Percentiles rank a stretch among this genome's conserved stretches.
Evolutionary conservation across 495 filamentous ascomycete genomes (phyloP).

Genomic region (Friedmanniomyces endolithicus): DNA sequence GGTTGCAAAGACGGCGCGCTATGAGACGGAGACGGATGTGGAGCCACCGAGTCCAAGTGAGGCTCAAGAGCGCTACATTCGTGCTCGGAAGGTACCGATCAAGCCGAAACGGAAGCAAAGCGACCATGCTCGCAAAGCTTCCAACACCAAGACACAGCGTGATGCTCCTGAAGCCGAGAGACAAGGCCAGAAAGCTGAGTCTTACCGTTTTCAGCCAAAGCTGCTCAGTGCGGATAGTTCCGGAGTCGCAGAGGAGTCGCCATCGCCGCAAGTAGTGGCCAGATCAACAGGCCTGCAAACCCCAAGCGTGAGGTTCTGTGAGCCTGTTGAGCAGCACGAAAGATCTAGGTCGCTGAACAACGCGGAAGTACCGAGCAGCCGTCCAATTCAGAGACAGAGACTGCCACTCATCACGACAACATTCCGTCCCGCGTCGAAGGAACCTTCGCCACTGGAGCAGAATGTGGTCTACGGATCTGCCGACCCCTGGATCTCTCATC

Average conservation of each 20-base stretch:
- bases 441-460: background rate
- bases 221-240: background rate
- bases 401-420: background rate
- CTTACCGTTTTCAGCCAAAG: background rate
- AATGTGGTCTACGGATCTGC: background rate
- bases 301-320: background rate
- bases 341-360: background rate
- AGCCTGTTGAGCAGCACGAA: background rate
- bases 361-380: background rate
- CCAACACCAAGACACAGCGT: too few relatives aligned
- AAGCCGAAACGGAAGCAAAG: background rate
- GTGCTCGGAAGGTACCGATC: background rate
- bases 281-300: background rate
- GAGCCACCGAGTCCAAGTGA: slow-evolving; percentile 9
- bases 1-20: slow-evolving; percentile 1
- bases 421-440: background rate
- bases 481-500: background rate
- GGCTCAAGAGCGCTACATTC: background rate
- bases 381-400: background rate
- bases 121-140: background rate
- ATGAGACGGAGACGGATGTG: slow-evolving; percentile 14
- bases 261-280: background rate
- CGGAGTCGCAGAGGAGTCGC: background rate
- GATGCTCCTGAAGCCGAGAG: too few relatives aligned
- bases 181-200: too few relatives aligned